Base-by-base conservation (phyloP, 1,139 yeast species). In the Suzukiozyma palmioleophila region DNA sequence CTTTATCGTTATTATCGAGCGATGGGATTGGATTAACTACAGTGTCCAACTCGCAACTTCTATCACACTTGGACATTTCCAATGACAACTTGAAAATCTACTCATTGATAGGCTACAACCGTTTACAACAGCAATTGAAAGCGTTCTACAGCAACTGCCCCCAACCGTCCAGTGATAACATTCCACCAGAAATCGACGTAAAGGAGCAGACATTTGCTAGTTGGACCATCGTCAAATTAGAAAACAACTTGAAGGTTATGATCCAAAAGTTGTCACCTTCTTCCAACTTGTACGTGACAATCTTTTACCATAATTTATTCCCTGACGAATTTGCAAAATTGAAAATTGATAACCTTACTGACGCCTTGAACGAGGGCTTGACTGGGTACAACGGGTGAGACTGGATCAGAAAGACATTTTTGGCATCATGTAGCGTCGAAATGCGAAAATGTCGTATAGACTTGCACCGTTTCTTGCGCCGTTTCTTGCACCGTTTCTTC, bases 11-110 rank as follows among this genome's bases (percentile, higher is more conserved):
- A 26, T 59, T 75, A 22, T 68, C 79, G 0, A 42, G 55, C 14
- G 57, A 59, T 32, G 79, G 77, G 1, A 57, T 66, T 18, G 74
- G 75, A 3, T 53, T 69, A 33, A 61, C 69, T 28, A 65, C 75
- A 1, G 72, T 70, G 7, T 40, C 56, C 46, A 26, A 47, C 46
- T 33, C 46, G 46, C n/a, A 52, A 10, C 15, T 33, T 13, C 30
- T 33, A 8, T 8, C 26, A 50, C 40, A 43, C 9, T 44, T 25
- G n/a, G 27, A 45, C 12, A 47, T 61, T 18, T 50, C 62, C 11
- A 62, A 68, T 5, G 78, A 75, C 41, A 65, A 63, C 39, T 56
- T 75, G 26, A 68, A 68, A 43, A 72, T 76, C 10, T 62, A 70
- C 45, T 64, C 77, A n/a, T 55, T 76, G 27, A 51, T 74, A 39